Percentiles rank a stretch among this genome's conserved stretches.
Conservation (phyloP, 768 basidiomycete genomes). For the Xerocomus spinulosus region DNA sequence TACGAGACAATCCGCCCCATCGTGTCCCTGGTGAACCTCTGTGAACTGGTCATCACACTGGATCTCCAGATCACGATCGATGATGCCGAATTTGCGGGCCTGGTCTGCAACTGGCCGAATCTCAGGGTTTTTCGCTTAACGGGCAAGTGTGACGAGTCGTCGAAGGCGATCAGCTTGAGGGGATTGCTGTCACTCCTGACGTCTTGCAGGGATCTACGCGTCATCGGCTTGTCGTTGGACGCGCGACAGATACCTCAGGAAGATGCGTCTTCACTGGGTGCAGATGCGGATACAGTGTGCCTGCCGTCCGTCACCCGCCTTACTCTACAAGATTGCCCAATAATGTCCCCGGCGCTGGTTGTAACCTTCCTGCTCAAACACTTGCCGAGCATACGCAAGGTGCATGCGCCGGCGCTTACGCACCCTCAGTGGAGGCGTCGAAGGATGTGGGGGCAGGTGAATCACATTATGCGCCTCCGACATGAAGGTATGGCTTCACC, state of each 20-base stretch:
- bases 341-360: too few species aligned
- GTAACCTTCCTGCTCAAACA: too few species aligned
- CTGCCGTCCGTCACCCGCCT: too few species aligned
- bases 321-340: too few species aligned
- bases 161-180: background rate
- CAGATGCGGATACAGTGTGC: too few species aligned
- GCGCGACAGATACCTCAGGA: background rate
- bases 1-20: conserved; percentile 1
- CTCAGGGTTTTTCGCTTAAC: background rate
- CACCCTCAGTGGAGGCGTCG: too few species aligned
- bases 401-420: too few species aligned
- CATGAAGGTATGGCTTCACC: too few species aligned
- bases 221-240: background rate
- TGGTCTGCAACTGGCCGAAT: conserved; percentile 1
- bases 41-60: background rate
- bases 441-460: too few species aligned
- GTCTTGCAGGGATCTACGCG: background rate
- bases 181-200: background rate
- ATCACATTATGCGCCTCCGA: too few species aligned
- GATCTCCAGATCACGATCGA: background rate
- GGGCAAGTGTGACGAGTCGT: background rate
- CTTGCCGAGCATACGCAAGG: too few species aligned
- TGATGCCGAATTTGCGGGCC: background rate
- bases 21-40: background rate
- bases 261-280: too few species aligned